These are phyloP conservation scores for Fusarium sarcochroum DNA, from an alignment of 2,329 filamentous ascomycete species.

Conservation along the genomic window DNA sequence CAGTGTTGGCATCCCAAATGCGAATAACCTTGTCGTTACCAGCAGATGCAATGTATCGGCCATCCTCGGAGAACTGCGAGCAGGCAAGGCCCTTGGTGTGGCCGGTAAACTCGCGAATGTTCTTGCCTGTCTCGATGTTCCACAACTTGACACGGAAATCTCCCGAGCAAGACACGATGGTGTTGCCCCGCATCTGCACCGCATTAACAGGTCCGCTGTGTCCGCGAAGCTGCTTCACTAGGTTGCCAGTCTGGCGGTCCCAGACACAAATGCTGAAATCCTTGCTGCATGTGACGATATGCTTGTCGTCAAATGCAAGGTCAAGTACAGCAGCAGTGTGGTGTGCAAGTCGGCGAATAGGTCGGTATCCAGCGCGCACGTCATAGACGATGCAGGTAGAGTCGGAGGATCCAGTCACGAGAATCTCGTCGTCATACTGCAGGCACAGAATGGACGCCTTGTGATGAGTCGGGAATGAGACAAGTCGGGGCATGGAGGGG, in stretches of 20 bases:
- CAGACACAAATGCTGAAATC: conserved; percentile 95
- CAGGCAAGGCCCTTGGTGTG: conserved; percentile 96
- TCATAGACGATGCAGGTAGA: conserved; percentile 93
- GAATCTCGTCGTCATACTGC: conserved; percentile 92
- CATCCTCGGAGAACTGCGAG: conserved; percentile 95
- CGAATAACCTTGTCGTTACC: conserved; percentile 97
- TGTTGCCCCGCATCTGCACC: conserved; percentile 93
- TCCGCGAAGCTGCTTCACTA: conserved; percentile 84
- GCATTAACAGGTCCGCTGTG: conserved; percentile 96
- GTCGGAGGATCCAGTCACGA: conserved; percentile 96
- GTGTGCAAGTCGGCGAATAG: conserved; percentile 81
- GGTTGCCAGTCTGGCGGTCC: conserved; percentile 83
- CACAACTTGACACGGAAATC: conserved; percentile 95
- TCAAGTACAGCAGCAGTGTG: conserved; percentile 94
- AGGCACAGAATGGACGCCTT: conserved; percentile 94
- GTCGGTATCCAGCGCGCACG: conserved; percentile 81
- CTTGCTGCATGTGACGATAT: conserved; percentile 98
- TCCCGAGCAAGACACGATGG: conserved; percentile 92
- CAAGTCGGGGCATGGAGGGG: conserved; percentile 66
- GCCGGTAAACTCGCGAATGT: conserved; percentile 89
- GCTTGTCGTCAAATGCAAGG: conserved; percentile 89
- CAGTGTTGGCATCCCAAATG: conserved; percentile 94
- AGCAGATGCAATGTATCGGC: conserved; percentile 91
- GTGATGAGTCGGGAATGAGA: conserved; percentile 78
- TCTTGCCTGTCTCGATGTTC: conserved; percentile 91